Percentiles rank a stretch among this genome's conserved stretches.
Evolutionary conservation across 371 early-diverging fungal genomes (phyloP).

Genomic region (Chytridium lagenaria): DNA sequence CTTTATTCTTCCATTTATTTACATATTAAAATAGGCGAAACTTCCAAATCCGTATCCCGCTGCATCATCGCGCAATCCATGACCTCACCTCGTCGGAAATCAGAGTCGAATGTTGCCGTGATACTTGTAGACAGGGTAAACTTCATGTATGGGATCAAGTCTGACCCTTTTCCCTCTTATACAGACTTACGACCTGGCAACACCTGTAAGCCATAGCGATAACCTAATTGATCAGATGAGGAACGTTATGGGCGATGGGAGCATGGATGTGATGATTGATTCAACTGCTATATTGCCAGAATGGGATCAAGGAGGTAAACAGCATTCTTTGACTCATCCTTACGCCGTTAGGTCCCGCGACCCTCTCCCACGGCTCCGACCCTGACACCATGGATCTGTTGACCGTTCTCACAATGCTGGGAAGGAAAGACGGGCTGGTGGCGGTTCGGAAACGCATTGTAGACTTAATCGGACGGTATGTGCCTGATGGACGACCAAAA

Average conservation of each 20-base stretch:
- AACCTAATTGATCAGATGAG: slow-evolving; percentile 41
- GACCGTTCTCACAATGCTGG: slow-evolving; percentile 33
- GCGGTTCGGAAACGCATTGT: slow-evolving; percentile 40
- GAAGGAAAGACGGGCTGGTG: slow-evolving; percentile 39
- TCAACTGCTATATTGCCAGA: background rate
- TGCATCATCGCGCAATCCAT: slow-evolving; percentile 37
- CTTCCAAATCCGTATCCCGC: slow-evolving; percentile 35
- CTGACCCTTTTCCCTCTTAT: background rate
- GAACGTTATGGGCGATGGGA: background rate
- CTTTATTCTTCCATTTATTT: background rate
- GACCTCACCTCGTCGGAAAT: slow-evolving; percentile 28
- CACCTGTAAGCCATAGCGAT: slow-evolving; percentile 38
- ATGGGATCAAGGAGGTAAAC: background rate
- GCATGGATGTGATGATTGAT: background rate
- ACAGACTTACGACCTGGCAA: slow-evolving; percentile 41
- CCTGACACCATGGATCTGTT: slow-evolving; percentile 36
- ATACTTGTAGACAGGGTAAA: slow-evolving; percentile 41
- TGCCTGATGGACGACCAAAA: slow-evolving; percentile 15
- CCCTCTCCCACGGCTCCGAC: slow-evolving; percentile 40
- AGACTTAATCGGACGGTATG: slow-evolving; percentile 33
- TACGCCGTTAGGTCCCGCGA: background rate
- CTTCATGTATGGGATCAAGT: background rate
- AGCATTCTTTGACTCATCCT: background rate
- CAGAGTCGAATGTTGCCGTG: slow-evolving; percentile 28
- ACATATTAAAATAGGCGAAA: slow-evolving; percentile 20